phyloP scores from a whole-genome alignment of 2,329 filamentous ascomycete species.

The Chalara sp. region DNA sequence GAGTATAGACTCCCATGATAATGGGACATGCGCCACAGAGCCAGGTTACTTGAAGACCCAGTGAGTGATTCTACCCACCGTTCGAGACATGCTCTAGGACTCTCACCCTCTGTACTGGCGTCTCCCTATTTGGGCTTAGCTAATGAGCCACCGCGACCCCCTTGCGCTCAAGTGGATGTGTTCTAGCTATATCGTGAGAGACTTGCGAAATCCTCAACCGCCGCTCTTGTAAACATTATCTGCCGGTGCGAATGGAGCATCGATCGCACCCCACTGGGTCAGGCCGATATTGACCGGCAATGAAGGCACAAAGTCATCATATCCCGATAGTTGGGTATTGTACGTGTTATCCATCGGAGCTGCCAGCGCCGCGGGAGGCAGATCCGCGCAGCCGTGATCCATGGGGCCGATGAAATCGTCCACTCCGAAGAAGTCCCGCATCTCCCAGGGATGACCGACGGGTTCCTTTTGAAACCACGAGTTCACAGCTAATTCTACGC shows the following conservation, averaged over 20 bases:
- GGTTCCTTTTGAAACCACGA: slow-evolving; percentile 21
- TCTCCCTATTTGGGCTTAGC: too few species aligned
- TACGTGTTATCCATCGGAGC: slow-evolving; percentile 6
- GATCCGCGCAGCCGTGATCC: not conserved
- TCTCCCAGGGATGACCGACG: slow-evolving; percentile 18
- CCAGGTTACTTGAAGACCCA: too few species aligned
- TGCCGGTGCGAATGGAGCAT: slow-evolving; percentile 15
- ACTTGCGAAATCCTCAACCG: too few species aligned
- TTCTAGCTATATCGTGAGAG: too few species aligned
- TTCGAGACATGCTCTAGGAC: too few species aligned
- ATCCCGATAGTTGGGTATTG: slow-evolving; percentile 5
- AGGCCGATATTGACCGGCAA: slow-evolving; percentile 16
- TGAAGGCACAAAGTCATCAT: slow-evolving; percentile 9
- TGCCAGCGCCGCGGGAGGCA: slow-evolving; percentile 1
- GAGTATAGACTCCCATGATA: too few species aligned
- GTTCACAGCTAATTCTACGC: slow-evolving; percentile 11
- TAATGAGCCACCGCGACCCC: too few species aligned
- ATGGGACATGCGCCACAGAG: too few species aligned
- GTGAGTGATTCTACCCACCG: too few species aligned
- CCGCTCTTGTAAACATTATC: not conserved
- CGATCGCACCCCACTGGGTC: slow-evolving; percentile 18
- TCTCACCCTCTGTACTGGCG: too few species aligned
- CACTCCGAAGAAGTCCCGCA: slow-evolving; percentile 20
- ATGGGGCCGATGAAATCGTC: slow-evolving; percentile 13
- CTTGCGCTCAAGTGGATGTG: too few species aligned